Conservation (phyloP, 1,284 basidiomycete species). For the Microbotryum lychnidis-dioicae region DNA sequence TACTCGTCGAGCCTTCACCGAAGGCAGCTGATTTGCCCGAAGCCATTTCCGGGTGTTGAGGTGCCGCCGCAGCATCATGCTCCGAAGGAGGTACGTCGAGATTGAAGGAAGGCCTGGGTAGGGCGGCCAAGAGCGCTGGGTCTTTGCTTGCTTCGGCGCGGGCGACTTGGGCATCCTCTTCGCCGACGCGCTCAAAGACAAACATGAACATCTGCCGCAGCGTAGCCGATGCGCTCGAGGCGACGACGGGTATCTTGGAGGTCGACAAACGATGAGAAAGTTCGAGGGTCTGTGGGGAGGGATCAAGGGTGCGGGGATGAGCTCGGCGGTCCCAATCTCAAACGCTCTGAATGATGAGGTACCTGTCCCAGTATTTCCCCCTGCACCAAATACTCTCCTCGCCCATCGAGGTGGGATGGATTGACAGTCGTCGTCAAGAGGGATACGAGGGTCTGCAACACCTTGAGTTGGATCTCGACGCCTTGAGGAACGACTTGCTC, state of each 20-base stretch:
- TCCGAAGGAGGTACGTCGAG: slow-evolving; percentile 28
- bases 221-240: slow-evolving; percentile 92
- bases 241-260: slow-evolving; percentile 88
- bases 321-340: neutral
- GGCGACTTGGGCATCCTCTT: slow-evolving; percentile 45
- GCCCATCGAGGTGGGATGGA: neutral
- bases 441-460: slow-evolving; percentile 79
- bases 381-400: slow-evolving; percentile 52
- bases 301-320: slow-evolving; percentile 6
- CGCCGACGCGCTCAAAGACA: slow-evolving; percentile 86
- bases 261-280: slow-evolving; percentile 93
- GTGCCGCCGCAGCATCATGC: slow-evolving; percentile 9
- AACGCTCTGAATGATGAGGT: slow-evolving; percentile 36
- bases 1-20: slow-evolving; percentile 45
- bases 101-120: slow-evolving; percentile 18
- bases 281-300: slow-evolving; percentile 58
- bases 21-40: neutral
- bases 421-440: slow-evolving; percentile 60
- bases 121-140: slow-evolving; percentile 6
- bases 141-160: slow-evolving; percentile 4
- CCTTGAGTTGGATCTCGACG: slow-evolving; percentile 86
- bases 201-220: slow-evolving; percentile 96
- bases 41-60: neutral
- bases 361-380: slow-evolving; percentile 71
- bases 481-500: slow-evolving; percentile 79